Percentiles rank a stretch among this genome's conserved stretches.
These are phyloP conservation scores for Ocimum tenuiflorum DNA, from an alignment of 257 asterid genomes.

Conservation along the genomic window DNA sequence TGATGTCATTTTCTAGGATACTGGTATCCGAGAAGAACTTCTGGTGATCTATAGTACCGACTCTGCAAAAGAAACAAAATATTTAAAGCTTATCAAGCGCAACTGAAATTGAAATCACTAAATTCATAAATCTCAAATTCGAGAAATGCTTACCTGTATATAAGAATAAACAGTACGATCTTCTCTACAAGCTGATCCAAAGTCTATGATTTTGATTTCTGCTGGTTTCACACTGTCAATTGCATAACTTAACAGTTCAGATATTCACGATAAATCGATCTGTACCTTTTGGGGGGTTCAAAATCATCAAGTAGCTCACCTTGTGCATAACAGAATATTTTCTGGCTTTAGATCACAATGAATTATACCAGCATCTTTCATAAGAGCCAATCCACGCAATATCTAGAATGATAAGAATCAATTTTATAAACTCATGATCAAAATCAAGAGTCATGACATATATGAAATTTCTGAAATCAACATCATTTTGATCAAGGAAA, in stretches of 20 bases:
- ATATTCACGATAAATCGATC: constrained; percentile 17
- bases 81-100: constrained; percentile 15
- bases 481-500: constrained; percentile 20
- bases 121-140: constrained; percentile 11
- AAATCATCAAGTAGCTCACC: constrained; percentile 50
- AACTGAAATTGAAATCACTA: constrained; percentile 15
- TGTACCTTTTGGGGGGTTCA: constrained; percentile 15
- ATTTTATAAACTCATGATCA: constrained; percentile 15
- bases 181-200: constrained; percentile 98
- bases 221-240: constrained; percentile 86
- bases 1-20: constrained; percentile 48
- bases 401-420: constrained; percentile 42
- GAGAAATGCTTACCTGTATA: constrained; percentile 61
- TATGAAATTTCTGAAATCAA: constrained; percentile 15
- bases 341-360: constrained; percentile 99
- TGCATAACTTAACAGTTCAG: constrained; percentile 20
- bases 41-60: constrained; percentile 98
- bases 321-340: constrained; percentile 84
- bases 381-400: constrained; percentile 81
- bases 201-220: constrained; percentile 91
- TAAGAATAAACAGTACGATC: constrained; percentile 92
- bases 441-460: constrained; percentile 17
- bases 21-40: constrained; percentile 99
- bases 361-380: constrained; percentile 94
- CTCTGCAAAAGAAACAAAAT: constrained; percentile 54